Conservation (phyloP, 257 asterid genomes). For the Salvia rosmarinus region DNA sequence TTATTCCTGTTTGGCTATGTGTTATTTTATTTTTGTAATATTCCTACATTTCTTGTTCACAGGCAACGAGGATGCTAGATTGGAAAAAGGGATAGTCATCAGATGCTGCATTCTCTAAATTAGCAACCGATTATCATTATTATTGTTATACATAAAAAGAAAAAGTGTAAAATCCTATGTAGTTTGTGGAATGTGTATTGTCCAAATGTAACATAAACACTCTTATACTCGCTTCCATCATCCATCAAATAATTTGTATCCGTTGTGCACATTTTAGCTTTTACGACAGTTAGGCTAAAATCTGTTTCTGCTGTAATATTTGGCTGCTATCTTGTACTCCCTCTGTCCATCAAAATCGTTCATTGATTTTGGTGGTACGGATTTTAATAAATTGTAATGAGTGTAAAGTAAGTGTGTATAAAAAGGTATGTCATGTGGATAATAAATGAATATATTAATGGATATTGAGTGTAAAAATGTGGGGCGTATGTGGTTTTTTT, state of each 20-base stretch:
- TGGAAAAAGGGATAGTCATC: conserved; percentile 68
- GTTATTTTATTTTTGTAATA: neutral
- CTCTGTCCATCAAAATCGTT: no score
- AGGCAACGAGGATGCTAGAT: conserved; percentile 77
- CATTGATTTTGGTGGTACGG: no score
- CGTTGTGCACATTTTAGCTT: neutral
- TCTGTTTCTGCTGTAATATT: no score
- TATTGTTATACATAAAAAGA: conserved; percentile 23
- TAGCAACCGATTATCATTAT: neutral
- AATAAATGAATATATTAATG: no score
- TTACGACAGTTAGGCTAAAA: neutral
- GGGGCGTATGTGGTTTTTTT: no score
- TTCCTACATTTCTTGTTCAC: conserved; percentile 21
- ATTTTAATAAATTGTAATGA: no score
- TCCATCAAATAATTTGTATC: conserved; percentile 32
- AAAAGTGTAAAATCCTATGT: conserved; percentile 34
- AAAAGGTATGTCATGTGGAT: no score
- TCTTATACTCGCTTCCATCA: neutral
- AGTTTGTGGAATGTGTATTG: conserved; percentile 29
- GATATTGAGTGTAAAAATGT: no score
- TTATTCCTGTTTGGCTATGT: no score
- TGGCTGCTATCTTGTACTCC: no score
- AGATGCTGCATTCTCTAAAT: conserved; percentile 72
- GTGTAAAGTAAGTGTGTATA: no score
- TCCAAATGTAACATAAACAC: conserved; percentile 24